Percentiles rank a stretch among this genome's conserved stretches.
Evolutionary conservation across 352 stramenopile genomes (phyloP).

Genomic region (Globisporangium acanthophoron): DNA sequence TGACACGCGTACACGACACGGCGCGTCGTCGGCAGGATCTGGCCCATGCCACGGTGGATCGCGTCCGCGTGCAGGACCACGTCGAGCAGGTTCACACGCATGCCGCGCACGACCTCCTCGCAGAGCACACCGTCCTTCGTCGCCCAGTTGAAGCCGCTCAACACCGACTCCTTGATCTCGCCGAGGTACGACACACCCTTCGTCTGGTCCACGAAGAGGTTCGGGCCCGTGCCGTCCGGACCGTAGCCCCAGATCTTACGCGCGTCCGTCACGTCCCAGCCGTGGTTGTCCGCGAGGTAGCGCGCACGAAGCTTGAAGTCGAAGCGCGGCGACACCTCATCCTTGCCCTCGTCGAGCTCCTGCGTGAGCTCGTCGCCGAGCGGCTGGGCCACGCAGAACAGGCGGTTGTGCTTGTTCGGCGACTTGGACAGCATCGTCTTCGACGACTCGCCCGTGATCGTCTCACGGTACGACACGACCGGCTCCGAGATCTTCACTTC

Average conservation of each 20-base stretch:
- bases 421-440: conserved; percentile 99
- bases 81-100: conserved; percentile 98
- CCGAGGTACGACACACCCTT: conserved; percentile 99
- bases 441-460: conserved; percentile 92
- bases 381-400: conserved; percentile 94
- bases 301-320: conserved; percentile 97
- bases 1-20: conserved; percentile 98
- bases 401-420: conserved; percentile 99
- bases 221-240: conserved; percentile 97
- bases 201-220: conserved; percentile 98
- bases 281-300: conserved; percentile 97
- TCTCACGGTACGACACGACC: conserved; percentile 99
- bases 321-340: conserved; percentile 85
- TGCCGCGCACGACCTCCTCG: conserved; percentile 96
- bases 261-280: conserved; percentile 96
- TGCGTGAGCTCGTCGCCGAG: conserved; percentile 93
- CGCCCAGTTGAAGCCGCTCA: conserved; percentile 98
- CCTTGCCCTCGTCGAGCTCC: conserved; percentile 97
- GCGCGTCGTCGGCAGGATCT: conserved; percentile 99
- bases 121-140: conserved; percentile 97
- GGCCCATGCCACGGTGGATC: conserved; percentile 99
- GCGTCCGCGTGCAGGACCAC: conserved; percentile 99
- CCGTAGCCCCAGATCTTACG: conserved; percentile 99
- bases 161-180: conserved; percentile 99
- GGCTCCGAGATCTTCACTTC: conserved; percentile 99